These are phyloP conservation scores for Lachancea fermentati DNA, from an alignment of 805 yeast species.

Conservation along the genomic window DNA sequence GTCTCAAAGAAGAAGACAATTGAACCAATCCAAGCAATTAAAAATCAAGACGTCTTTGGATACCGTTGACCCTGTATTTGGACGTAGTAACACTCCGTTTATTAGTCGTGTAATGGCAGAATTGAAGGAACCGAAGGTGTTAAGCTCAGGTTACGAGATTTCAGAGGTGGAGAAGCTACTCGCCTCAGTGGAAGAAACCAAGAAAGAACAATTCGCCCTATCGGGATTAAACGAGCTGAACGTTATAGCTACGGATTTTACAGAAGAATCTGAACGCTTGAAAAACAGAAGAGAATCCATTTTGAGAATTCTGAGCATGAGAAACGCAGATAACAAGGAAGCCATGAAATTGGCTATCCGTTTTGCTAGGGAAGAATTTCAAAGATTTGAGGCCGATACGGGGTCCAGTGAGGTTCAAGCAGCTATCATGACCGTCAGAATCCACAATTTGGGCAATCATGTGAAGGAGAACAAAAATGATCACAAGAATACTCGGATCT, in stretches of 20 bases:
- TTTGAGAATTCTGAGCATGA: slow-evolving; percentile 64
- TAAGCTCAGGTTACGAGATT: slow-evolving; percentile 53
- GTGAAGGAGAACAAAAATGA: slow-evolving; percentile 68
- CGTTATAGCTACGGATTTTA: slow-evolving; percentile 15
- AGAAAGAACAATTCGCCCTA: slow-evolving; percentile 21
- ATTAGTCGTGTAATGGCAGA: slow-evolving; percentile 61
- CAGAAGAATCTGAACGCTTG: slow-evolving; percentile 33
- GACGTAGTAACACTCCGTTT: slow-evolving; percentile 61
- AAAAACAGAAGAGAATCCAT: slow-evolving; percentile 62
- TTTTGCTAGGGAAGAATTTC: slow-evolving; percentile 74
- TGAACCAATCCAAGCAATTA: slow-evolving; percentile 33
- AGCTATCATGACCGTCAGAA: slow-evolving; percentile 76
- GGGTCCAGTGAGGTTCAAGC: slow-evolving; percentile 97
- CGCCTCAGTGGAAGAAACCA: slow-evolving; percentile 44
- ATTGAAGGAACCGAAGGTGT: slow-evolving; percentile 56
- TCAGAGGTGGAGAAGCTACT: slow-evolving; percentile 69
- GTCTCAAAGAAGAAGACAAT: slow-evolving; percentile 31
- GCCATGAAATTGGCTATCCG: slow-evolving; percentile 50
- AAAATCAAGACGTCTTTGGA: slow-evolving; percentile 27
- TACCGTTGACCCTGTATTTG: slow-evolving; percentile 79
- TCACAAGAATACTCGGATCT: slow-evolving; percentile 56
- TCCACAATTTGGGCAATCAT: slow-evolving; percentile 73
- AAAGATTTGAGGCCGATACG: slow-evolving; percentile 81
- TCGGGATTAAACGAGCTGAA: slow-evolving; percentile 23
- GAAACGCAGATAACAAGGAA: slow-evolving; percentile 60